Percentiles rank a stretch among this genome's conserved stretches.
Conservation (phyloP, 345 rosid genomes). For the Lumnitzera littorea region DNA sequence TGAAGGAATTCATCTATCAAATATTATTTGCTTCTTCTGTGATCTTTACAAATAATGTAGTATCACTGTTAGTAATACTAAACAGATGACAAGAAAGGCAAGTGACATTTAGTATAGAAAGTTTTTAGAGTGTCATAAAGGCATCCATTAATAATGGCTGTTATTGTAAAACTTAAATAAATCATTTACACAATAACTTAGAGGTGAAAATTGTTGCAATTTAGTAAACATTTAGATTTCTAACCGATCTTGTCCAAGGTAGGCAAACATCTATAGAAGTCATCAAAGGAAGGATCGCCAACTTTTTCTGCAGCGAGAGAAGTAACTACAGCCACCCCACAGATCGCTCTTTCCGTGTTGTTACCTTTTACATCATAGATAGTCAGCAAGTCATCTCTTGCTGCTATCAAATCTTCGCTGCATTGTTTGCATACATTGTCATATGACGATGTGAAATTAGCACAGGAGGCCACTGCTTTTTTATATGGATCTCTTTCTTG, state of each 20-base stretch:
- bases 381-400: conserved; percentile 5
- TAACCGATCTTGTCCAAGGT: conserved; percentile 31
- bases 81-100: too few species aligned
- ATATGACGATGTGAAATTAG: conserved; percentile 24
- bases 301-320: conserved; percentile 27
- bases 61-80: too few species aligned
- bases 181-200: too few species aligned
- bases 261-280: conserved; percentile 41
- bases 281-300: conserved; percentile 12
- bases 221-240: not conserved
- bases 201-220: not conserved
- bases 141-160: too few species aligned
- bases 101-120: too few species aligned
- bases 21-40: too few species aligned
- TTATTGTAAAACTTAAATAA: too few species aligned
- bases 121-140: too few species aligned
- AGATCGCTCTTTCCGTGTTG: conserved; percentile 13
- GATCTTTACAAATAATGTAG: too few species aligned
- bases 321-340: conserved; percentile 30
- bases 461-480: conserved; percentile 17
- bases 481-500: conserved; percentile 3
- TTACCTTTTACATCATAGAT: not conserved
- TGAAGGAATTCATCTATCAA: too few species aligned
- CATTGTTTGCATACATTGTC: conserved; percentile 20
- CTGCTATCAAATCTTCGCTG: conserved; percentile 8